A percentile compares a stretch with the other conserved stretches of the same genome.
phyloP scores from a whole-genome alignment of 2,329 filamentous ascomycete species.

The Diaporthe citriasiana region DNA sequence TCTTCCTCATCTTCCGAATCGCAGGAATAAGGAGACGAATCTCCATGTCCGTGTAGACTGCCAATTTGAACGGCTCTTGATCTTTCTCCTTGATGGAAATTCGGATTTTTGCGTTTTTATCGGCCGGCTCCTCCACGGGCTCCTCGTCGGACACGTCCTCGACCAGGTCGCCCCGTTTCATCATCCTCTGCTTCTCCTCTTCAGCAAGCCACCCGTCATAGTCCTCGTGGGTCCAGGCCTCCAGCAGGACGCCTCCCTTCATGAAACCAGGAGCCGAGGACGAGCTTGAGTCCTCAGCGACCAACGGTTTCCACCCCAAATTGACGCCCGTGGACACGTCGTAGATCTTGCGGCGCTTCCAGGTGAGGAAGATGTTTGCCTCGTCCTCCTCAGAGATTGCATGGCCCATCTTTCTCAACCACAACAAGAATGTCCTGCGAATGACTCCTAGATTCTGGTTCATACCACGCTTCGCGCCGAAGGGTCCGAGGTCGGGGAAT shows the following conservation, averaged over 20 bases:
- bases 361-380: constrained; percentile 80
- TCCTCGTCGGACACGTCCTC: constrained; percentile 36
- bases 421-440: constrained; percentile 18
- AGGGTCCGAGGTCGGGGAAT: constrained; percentile 39
- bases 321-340: constrained; percentile 80
- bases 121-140: constrained; percentile 40
- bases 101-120: constrained; percentile 55
- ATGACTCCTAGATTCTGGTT: constrained; percentile 36
- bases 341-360: constrained; percentile 80
- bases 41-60: constrained; percentile 67
- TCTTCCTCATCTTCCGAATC: constrained; percentile 68
- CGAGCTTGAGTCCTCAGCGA: constrained; percentile 58
- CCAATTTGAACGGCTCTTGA: constrained; percentile 64
- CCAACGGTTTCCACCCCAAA: constrained; percentile 70
- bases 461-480: constrained; percentile 36
- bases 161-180: constrained; percentile 57
- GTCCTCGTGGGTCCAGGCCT: constrained; percentile 80
- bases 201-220: constrained; percentile 65
- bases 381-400: constrained; percentile 51
- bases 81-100: constrained; percentile 69
- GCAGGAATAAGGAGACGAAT: constrained; percentile 73
- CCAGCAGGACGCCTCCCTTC: constrained; percentile 75
- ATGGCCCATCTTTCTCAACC: not conserved
- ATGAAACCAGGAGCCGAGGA: constrained; percentile 58
- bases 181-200: constrained; percentile 62